Percentiles rank a stretch among this genome's conserved stretches.
phyloP scores from a whole-genome alignment of 2,329 filamentous ascomycete species.

The Penicillium frequentans region DNA sequence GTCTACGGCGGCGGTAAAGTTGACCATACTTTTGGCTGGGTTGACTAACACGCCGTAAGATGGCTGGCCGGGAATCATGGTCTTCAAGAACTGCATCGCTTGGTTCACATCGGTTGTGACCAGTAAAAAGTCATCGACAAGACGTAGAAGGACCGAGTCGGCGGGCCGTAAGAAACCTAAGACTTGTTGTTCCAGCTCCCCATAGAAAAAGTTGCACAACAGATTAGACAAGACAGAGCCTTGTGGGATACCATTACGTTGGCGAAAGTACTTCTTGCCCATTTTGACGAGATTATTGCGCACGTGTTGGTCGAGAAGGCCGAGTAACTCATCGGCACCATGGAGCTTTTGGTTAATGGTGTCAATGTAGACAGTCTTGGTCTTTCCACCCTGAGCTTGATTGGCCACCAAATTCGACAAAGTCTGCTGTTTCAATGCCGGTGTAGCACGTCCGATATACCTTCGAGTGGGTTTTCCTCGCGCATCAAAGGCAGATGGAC shows the following conservation, averaged over 20 bases:
- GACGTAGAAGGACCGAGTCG: constrained; percentile 71
- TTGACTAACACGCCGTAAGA: constrained; percentile 81
- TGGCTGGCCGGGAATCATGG: constrained; percentile 77
- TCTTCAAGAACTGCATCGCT: constrained; percentile 70
- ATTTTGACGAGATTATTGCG: constrained; percentile 81
- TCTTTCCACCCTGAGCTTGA: constrained; percentile 46
- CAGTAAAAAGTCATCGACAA: constrained; percentile 92
- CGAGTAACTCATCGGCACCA: constrained; percentile 60
- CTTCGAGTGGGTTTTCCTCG: constrained; percentile 35
- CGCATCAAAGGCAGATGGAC: constrained; percentile 39
- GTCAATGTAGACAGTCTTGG: constrained; percentile 76
- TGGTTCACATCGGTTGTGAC: constrained; percentile 70
- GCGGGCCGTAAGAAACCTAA: constrained; percentile 63
- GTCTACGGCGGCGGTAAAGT: constrained; percentile 68
- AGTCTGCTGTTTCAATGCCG: constrained; percentile 42
- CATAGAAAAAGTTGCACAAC: constrained; percentile 95
- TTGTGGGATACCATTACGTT: constrained; percentile 87
- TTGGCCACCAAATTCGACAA: constrained; percentile 49
- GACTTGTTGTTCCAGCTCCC: constrained; percentile 71
- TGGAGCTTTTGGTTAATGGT: constrained; percentile 60
- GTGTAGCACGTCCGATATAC: constrained; percentile 57
- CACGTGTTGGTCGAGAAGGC: constrained; percentile 78
- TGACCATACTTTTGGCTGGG: constrained; percentile 75
- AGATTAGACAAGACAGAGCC: constrained; percentile 84
- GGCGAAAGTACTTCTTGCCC: constrained; percentile 83